A percentile compares a stretch with the other conserved stretches of the same genome.
These are phyloP conservation scores for Bacidia rubella DNA, from an alignment of 495 filamentous ascomycete genomes.

Conservation along the genomic window DNA sequence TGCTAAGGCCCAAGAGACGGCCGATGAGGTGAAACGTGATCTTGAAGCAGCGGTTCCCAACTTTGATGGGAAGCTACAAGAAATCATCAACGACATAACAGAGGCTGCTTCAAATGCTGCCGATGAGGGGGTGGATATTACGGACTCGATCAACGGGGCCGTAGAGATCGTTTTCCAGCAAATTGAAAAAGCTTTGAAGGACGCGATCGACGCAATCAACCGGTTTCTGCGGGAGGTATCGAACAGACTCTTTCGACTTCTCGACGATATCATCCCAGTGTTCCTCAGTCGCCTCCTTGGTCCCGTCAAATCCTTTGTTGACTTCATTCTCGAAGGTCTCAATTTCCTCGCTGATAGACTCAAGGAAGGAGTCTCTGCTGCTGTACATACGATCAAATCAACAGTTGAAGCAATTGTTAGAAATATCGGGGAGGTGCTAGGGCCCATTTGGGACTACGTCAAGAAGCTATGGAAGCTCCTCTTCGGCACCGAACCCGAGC, in stretches of 20 bases:
- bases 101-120: constrained; percentile 3
- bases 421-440: constrained; percentile 3
- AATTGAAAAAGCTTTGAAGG: constrained; percentile 6
- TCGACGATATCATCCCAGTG: not conserved
- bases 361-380: constrained; percentile 3
- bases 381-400: not conserved
- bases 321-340: constrained; percentile 1
- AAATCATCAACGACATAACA: constrained; percentile 7
- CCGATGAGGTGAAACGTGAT: constrained; percentile 4
- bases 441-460: constrained; percentile 4
- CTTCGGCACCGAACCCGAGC: constrained; percentile 2
- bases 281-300: constrained; percentile 5
- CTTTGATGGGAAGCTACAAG: constrained; percentile 8
- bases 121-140: constrained; percentile 5
- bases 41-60: constrained; percentile 5
- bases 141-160: constrained; percentile 7
- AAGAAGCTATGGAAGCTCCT: constrained; percentile 8
- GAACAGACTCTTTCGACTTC: constrained; percentile 7
- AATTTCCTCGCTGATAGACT: constrained; percentile 2
- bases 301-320: not conserved
- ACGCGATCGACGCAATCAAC: constrained; percentile 6
- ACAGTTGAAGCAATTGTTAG: not conserved
- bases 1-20: too few species aligned
- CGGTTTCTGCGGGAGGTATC: constrained; percentile 5
- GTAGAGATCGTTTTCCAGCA: constrained; percentile 6